Conservation (phyloP, 1,139 yeast genomes). For the Yamadazyma conglobata region DNA sequence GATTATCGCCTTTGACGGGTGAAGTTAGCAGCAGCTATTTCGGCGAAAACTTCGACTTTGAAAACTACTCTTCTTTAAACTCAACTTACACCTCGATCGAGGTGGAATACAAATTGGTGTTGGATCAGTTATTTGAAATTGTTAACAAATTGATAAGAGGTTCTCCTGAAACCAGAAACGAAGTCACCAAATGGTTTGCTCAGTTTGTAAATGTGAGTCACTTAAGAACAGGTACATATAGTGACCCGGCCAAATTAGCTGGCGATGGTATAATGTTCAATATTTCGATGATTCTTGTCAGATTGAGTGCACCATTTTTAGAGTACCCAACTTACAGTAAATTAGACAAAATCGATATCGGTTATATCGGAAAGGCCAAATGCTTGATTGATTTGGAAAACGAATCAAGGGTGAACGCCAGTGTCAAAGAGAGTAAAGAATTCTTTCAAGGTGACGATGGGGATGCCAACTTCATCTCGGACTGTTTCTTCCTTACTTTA, state of each 20-base stretch:
- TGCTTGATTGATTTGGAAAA: conserved; percentile 63
- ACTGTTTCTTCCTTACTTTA: conserved; percentile 76
- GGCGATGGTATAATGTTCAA: conserved; percentile 84
- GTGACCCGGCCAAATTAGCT: conserved; percentile 63
- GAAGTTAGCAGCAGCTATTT: conserved; percentile 42
- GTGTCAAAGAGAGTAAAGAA: conserved; percentile 63
- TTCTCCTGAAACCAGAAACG: conserved; percentile 59
- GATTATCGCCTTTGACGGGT: conserved; percentile 66
- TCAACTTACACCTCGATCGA: conserved; percentile 55
- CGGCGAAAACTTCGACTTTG: conserved; percentile 38
- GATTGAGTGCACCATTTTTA: conserved; percentile 80
- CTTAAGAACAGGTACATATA: conserved; percentile 82
- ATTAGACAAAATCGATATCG: conserved; percentile 70
- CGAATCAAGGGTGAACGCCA: conserved; percentile 81
- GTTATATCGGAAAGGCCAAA: conserved; percentile 46
- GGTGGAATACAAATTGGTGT: conserved; percentile 53
- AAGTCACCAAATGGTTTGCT: conserved; percentile 65
- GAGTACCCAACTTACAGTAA: conserved; percentile 58
- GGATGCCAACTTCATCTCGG: conserved; percentile 75
- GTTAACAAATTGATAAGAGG: conserved; percentile 78
- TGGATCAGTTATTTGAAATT: conserved; percentile 63
- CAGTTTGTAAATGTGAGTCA: conserved; percentile 75
- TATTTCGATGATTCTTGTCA: conserved; percentile 61
- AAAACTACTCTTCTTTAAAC: conserved; percentile 40
- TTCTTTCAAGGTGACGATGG: conserved; percentile 35